Conservation (phyloP, 805 yeast genomes). For the Suhomyces xylopsoci region DNA sequence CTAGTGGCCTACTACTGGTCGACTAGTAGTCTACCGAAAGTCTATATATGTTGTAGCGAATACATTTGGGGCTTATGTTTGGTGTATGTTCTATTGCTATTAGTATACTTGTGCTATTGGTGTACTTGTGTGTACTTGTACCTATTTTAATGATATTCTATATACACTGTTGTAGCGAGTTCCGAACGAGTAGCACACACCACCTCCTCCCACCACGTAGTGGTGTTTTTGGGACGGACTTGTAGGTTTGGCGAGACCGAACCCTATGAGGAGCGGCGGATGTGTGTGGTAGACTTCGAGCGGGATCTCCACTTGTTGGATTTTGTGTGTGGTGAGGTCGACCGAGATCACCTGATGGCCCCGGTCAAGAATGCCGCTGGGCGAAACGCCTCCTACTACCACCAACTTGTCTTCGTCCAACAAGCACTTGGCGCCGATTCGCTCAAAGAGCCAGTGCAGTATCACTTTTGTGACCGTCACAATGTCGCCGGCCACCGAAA, state of each 20-base stretch:
- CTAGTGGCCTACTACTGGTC: too few relatives aligned
- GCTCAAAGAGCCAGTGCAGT: constrained; percentile 31
- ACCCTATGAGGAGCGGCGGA: constrained; percentile 55
- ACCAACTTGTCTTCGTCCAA: constrained; percentile 35
- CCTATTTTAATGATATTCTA: neutral
- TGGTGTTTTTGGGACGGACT: constrained; percentile 10
- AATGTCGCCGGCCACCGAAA: constrained; percentile 17
- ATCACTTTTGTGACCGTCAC: constrained; percentile 7
- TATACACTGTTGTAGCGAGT: constrained; percentile 31
- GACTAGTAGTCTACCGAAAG: too few relatives aligned
- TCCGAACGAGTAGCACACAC: constrained; percentile 81
- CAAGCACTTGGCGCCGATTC: constrained; percentile 49
- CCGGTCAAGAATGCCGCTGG: constrained; percentile 29
- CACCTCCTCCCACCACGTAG: constrained; percentile 62
- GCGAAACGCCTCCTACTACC: constrained; percentile 59
- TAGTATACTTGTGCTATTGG: neutral
- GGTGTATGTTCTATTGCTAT: too few relatives aligned
- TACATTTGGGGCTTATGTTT: too few relatives aligned
- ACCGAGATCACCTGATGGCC: constrained; percentile 29
- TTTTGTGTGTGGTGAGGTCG: constrained; percentile 13
- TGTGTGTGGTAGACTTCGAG: constrained; percentile 36
- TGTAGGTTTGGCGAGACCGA: constrained; percentile 29
- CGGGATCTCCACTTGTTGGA: constrained; percentile 24
- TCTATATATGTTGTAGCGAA: too few relatives aligned
- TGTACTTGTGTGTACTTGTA: neutral